Conservation (phyloP, 1,284 basidiomycete species). For the Rhodofomes roseus region DNA sequence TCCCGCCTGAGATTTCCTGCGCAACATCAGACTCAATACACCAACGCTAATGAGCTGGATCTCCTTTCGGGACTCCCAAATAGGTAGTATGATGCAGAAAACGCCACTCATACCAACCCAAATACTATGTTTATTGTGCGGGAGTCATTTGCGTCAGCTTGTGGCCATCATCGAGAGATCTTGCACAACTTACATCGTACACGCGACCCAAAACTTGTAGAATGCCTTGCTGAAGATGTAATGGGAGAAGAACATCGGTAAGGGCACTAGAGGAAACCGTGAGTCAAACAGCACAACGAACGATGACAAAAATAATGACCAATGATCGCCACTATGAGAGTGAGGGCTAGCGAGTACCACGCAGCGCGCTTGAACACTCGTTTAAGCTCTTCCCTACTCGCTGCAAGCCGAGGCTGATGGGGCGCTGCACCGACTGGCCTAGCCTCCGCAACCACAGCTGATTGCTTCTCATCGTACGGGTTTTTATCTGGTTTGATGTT, state of each 20-base stretch:
- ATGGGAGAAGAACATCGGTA: constrained; percentile 50
- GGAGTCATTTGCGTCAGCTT: not conserved
- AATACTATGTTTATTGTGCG: constrained; percentile 25
- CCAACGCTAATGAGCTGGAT: constrained; percentile 31
- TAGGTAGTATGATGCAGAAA: constrained; percentile 44
- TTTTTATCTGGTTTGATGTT: not conserved
- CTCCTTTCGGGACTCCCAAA: constrained; percentile 44
- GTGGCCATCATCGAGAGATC: not conserved
- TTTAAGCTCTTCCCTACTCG: constrained; percentile 26
- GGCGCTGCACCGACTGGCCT: not conserved
- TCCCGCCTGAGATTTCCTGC: not conserved
- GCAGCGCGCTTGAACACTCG: constrained; percentile 37
- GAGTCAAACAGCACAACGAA: not conserved
- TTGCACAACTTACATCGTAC: constrained; percentile 39
- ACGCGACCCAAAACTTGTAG: constrained; percentile 49
- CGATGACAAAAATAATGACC: constrained; percentile 23
- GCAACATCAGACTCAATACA: constrained; percentile 2
- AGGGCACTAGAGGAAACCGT: constrained; percentile 32
- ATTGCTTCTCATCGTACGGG: not conserved
- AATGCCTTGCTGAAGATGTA: constrained; percentile 47
- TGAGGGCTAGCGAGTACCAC: constrained; percentile 37
- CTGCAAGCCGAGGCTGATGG: constrained; percentile 1
- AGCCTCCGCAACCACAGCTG: not conserved
- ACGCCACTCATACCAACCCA: constrained; percentile 44
- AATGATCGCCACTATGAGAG: constrained; percentile 37